Evolutionary conservation across 2,329 filamentous ascomycete genomes (phyloP), one percentile per base, ranked within the genome.

Genomic region (Colletotrichum acutatum): DNA sequence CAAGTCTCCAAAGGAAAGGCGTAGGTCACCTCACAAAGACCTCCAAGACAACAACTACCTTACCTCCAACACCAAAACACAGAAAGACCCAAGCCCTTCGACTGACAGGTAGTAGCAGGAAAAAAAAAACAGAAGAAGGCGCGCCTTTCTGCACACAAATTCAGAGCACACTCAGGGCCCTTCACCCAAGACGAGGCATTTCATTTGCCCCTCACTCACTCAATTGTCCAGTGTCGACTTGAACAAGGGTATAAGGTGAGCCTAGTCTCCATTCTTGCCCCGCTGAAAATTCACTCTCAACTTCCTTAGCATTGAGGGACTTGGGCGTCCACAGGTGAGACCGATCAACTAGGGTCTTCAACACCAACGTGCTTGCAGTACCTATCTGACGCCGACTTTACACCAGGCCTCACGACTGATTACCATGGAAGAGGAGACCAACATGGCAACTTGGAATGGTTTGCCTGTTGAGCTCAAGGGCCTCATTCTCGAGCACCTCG

Each of bases 391-490:
- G 62, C 68, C 58, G 53, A 68, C 56, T 16, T 28, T 53, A 26
- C 49, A 24, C 19, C 34, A 26, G 59, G 22, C 46, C 22, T 14
- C 32, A 67, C 19, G 42, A 14, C 42, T 26, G 14, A 16, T 37
- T 59, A 68, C 53, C 22, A 71, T 66, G 62, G 68, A 56, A 68
- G 32, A 56, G n/a, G 62, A 64, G 68, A 61, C 59, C 53, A 61
- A 68, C n/a, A 75, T 75, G 74, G 72, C 69, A 46, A 71, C 72
- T 58, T 75, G 74, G 74, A 72, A 75, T 57, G 72, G 59, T 58
- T 65, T 75, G 34, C 74, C 74, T 22, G 65, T 66, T 30, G 74
- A 75, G 72, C 74, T 75, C 61, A 68, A 62, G 28, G 65, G 72
- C 14, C 60, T 74, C 37, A 69, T 71, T 61, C 59, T 74, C n/a